These are phyloP conservation scores for Pseudogymnoascus sp. DNA, from an alignment of 2,329 filamentous ascomycete genomes.

Conservation along the genomic window DNA sequence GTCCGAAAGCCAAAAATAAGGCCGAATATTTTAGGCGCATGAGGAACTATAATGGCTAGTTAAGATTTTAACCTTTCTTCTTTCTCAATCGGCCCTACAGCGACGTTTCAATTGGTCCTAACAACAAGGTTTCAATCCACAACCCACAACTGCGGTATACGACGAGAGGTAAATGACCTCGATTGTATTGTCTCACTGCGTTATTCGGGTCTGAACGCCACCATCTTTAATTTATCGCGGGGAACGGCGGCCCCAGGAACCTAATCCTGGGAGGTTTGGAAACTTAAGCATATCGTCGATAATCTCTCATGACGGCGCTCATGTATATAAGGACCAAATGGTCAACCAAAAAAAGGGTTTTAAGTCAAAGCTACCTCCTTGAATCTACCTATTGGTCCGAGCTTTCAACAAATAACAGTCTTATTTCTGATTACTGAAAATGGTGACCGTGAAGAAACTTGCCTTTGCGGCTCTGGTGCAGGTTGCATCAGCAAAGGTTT, in stretches of 20 bases:
- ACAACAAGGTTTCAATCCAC: not conserved
- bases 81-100: not conserved
- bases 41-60: no score
- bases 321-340: not conserved
- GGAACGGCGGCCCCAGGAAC: not conserved
- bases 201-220: not conserved
- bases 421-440: not conserved
- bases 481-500: not conserved
- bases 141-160: not conserved
- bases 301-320: no score
- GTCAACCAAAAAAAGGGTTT: not conserved
- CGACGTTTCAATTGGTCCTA: not conserved
- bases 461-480: constrained; percentile 14
- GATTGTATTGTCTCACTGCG: not conserved
- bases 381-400: not conserved
- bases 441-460: constrained; percentile 12
- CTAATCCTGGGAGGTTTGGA: not conserved
- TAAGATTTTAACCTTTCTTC: no score
- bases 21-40: no score
- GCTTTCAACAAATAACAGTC: not conserved
- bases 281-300: not conserved
- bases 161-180: not conserved
- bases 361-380: not conserved
- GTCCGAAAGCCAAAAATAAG: not conserved
- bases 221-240: not conserved